Percentiles rank a stretch among this genome's conserved stretches.
phyloP scores from a whole-genome alignment of 257 asterid species.

The Gynochthodes officinalis region DNA sequence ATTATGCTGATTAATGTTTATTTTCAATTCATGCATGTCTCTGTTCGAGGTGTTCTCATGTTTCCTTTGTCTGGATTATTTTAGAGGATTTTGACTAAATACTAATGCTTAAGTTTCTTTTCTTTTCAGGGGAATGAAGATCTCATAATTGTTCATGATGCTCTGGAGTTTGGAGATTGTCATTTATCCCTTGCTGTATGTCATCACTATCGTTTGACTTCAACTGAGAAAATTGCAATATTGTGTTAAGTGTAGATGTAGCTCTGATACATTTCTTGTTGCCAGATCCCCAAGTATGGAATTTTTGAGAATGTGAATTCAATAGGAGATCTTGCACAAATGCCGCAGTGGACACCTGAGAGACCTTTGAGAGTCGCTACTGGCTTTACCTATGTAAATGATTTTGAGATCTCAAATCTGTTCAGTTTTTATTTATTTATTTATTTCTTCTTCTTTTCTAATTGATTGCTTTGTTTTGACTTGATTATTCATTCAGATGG shows the following conservation, averaged over 20 bases:
- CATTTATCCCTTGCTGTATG: constrained; percentile 87
- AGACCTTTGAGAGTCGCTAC: constrained; percentile 91
- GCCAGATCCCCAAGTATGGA: constrained; percentile 89
- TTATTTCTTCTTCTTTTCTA: background rate
- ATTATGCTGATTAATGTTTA: background rate
- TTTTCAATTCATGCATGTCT: background rate
- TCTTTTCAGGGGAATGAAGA: constrained; percentile 69
- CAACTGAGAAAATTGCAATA: background rate
- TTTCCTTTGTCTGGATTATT: background rate
- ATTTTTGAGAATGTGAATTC: constrained; percentile 86
- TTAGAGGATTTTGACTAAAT: constrained; percentile 3
- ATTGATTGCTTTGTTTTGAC: background rate
- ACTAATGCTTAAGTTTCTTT: constrained; percentile 20
- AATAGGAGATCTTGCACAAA: constrained; percentile 69
- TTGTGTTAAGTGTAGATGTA: constrained; percentile 6
- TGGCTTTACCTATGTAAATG: constrained; percentile 77
- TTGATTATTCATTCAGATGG: constrained; percentile 46
- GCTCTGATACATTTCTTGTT: constrained; percentile 14
- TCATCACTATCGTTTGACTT: background rate
- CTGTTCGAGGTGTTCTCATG: background rate
- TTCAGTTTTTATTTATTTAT: constrained; percentile 6
- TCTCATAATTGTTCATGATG: constrained; percentile 81
- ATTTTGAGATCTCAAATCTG: background rate
- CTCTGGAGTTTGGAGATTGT: constrained; percentile 89
- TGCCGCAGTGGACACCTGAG: constrained; percentile 94